These are phyloP conservation scores for Glycine latifolia DNA, from an alignment of 306 rosid species.

Conservation along the genomic window DNA sequence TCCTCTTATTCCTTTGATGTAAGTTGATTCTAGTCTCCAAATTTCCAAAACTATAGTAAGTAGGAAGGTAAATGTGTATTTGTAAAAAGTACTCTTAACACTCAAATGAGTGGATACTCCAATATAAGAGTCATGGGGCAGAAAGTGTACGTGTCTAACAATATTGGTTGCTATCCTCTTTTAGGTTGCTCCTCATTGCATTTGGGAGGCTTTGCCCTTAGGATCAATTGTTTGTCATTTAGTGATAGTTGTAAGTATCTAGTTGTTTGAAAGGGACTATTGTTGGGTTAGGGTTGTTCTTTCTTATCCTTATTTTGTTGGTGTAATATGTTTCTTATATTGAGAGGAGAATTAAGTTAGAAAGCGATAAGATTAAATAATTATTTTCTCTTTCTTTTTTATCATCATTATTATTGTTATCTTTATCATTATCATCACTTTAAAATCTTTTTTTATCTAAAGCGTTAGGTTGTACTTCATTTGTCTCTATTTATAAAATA, in stretches of 20 bases:
- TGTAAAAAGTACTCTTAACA: neutral
- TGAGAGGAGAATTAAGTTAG: too few relatives aligned
- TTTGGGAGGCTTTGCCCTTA: neutral
- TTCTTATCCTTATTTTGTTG: neutral
- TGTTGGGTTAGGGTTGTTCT: neutral
- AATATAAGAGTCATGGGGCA: neutral
- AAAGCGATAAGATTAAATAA: too few relatives aligned
- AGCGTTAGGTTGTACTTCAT: too few relatives aligned
- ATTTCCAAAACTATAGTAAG: neutral
- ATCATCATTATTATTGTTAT: too few relatives aligned
- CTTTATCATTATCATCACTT: too few relatives aligned
- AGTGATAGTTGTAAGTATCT: neutral
- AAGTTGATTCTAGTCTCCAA: neutral
- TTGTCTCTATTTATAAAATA: too few relatives aligned
- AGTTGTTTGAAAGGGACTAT: neutral
- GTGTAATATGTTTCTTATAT: too few relatives aligned
- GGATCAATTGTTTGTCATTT: neutral
- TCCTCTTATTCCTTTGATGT: neutral
- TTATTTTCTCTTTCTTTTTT: too few relatives aligned
- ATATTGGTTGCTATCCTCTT: neutral
- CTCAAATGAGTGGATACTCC: neutral
- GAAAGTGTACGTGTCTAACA: neutral
- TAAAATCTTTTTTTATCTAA: too few relatives aligned
- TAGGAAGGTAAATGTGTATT: neutral
- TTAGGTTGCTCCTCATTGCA: neutral